These are phyloP conservation scores for Chaetomium globosum DNA, from an alignment of 2,329 filamentous ascomycete species.

Conservation along the genomic window DNA sequence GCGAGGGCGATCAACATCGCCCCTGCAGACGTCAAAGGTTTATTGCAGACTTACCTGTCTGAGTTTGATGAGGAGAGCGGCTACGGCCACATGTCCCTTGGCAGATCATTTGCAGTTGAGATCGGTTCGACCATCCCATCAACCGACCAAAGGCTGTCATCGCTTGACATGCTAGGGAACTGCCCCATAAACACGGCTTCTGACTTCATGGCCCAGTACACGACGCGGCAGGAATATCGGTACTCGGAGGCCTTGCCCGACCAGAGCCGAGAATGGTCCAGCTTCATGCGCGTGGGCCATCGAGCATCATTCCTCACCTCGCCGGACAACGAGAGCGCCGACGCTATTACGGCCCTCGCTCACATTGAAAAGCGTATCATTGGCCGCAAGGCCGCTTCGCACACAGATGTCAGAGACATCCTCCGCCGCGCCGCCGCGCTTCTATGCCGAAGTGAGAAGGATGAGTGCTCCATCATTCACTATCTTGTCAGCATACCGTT, in stretches of 20 bases:
- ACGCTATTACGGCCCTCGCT: conserved; percentile 66
- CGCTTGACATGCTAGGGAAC: conserved; percentile 74
- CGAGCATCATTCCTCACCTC: conserved; percentile 56
- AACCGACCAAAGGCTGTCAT: conserved; percentile 82
- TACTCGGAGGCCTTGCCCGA: conserved; percentile 77
- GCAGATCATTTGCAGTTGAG: conserved; percentile 90
- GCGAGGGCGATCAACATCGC: conserved; percentile 78
- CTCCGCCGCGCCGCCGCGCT: conserved; percentile 83
- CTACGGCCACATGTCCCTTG: conserved; percentile 89
- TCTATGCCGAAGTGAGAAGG: conserved; percentile 74
- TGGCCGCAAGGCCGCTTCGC: conserved; percentile 68
- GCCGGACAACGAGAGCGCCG: conserved; percentile 57
- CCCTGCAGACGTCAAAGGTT: conserved; percentile 89
- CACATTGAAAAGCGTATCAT: conserved; percentile 73
- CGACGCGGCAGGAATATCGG: conserved; percentile 91
- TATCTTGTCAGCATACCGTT: conserved; percentile 93
- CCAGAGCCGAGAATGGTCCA: conserved; percentile 67
- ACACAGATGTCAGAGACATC: conserved; percentile 76
- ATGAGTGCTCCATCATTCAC: conserved; percentile 78
- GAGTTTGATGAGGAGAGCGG: conserved; percentile 89
- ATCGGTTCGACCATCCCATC: conserved; percentile 84
- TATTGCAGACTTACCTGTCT: conserved; percentile 93
- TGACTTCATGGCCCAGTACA: conserved; percentile 96
- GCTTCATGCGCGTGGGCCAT: conserved; percentile 59
- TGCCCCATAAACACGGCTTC: conserved; percentile 86